Percentiles rank a stretch among this genome's conserved stretches.
phyloP scores from a whole-genome alignment of 2,329 filamentous ascomycete species.

The Daldinia sp. region DNA sequence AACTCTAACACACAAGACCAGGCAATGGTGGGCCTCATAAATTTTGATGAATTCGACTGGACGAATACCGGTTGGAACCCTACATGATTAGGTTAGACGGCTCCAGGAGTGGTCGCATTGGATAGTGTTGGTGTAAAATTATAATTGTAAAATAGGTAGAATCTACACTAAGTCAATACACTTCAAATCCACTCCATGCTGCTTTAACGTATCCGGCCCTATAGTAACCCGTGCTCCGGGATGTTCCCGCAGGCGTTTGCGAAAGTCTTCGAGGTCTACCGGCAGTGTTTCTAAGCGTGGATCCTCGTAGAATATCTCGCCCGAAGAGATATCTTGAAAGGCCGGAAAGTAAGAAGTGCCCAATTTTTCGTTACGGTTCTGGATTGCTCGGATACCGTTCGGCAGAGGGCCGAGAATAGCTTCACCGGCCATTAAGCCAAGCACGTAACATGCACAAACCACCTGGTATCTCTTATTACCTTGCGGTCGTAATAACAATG shows the following conservation, averaged over 20 bases:
- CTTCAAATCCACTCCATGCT: slow-evolving; percentile 10
- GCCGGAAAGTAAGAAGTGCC: neutral
- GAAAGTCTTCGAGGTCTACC: slow-evolving; percentile 14
- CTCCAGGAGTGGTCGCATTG: neutral
- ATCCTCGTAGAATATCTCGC: slow-evolving; percentile 11
- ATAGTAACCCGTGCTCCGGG: neutral
- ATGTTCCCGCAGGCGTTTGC: neutral
- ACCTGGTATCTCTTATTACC: slow-evolving; percentile 5
- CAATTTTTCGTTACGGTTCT: neutral
- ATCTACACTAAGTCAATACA: slow-evolving; percentile 23
- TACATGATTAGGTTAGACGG: neutral
- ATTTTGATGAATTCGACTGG: neutral
- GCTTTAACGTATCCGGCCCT: slow-evolving; percentile 1
- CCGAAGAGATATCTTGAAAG: slow-evolving; percentile 10
- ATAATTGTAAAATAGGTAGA: neutral
- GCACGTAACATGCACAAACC: slow-evolving; percentile 17
- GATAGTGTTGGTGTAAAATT: neutral
- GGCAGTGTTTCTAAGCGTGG: slow-evolving; percentile 18
- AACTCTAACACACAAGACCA: neutral
- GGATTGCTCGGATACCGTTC: neutral
- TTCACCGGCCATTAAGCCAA: neutral
- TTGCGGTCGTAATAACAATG: slow-evolving; percentile 10
- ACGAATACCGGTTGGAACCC: neutral
- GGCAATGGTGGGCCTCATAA: neutral
- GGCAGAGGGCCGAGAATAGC: slow-evolving; percentile 26